Evolutionary conservation across 2,329 filamentous ascomycete species (phyloP), one percentile per base, ranked within the genome.

Genomic region (Trematosphaeria pertusa): DNA sequence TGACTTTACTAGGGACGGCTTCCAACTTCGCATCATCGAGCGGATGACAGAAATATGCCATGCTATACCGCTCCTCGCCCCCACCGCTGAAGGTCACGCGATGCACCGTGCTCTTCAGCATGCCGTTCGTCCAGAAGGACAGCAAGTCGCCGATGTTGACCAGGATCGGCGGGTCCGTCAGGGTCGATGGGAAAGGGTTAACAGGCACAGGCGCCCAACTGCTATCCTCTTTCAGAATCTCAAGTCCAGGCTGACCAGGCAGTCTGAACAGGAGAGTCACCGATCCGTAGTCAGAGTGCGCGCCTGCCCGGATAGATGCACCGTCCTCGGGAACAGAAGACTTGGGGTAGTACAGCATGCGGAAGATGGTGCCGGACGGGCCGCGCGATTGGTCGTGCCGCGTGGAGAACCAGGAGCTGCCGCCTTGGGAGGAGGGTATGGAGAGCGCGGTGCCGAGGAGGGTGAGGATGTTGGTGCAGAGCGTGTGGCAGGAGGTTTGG

Each of bases 71-170:
- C 37, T 77, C 65, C n/a, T 69, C 74, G 0, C 73, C 73, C n/a
- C n/a, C n/a, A 0, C 59, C 59, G 22, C 20, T 68, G 61, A 96
- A 94, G 0, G 93, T 85, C 21, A 97, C 94, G 9, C 93, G 80
- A 67, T 97, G 94, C 5, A 97, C 84, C 0, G 93, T 97, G 59
- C 87, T 91, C 60, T 91, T 88, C 53, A 97, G 80, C 36, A 97
- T 73, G 0, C 92, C 91, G 55, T 88, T 87, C 1, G 94, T 97
- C 93, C 93, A 97, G 70, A 95, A 94, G 24, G 85, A 87, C 11
- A 89, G 74, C 24, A 88, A 59, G 64, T 89, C 87, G 0, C 85
- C 87, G n/a, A 89, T 87, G 84, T 90, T 1, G 87, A 92, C 62
- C 56, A 65, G 52, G 6, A 70, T 65, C 0, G 67, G 62, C 1